Base-by-base conservation (phyloP, 441 rosid genomes). In the Geranium incanum region DNA sequence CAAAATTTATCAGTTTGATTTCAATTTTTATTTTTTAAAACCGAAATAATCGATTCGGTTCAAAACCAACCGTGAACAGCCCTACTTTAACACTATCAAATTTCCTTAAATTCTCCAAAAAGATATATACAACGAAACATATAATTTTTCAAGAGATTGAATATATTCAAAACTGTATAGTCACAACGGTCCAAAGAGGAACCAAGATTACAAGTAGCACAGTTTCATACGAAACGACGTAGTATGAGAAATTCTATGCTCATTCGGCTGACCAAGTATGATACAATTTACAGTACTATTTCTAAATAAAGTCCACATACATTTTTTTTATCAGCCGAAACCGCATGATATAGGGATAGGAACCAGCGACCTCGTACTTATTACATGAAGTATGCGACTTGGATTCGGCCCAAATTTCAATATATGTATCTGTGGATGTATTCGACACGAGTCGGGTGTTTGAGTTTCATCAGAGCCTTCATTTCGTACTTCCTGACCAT, bases 401-500 rank as follows among this genome's bases (percentile, higher is more conserved):
- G 8, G 70, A 45, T 52, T 37, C 33, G 33, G 33, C 33, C 33
- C 33, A 39, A 4, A 60, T 45, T 75, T 92, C 80, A 91, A 75
- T 82, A 83, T 3, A 88, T 73, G 55, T 87, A 86, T 13, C 79
- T 88, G 65, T 91, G 89, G 11, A 93, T 91, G 76, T 93, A 88
- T 80, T 91, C 92, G 67, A 87, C 87, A 59, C 98, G 76, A 5
- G 97, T 85, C 11, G 93, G 97, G 77, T 91, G 97, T 81, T 89
- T 93, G 73, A 93, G 98, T 84, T 93, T 93, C 98, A 93, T 85
- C 70, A 93, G 81, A 0, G 91, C 98, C 84, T 91, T 93, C 33
- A 89, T 89, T 79, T 93, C 97, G 74, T 93, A 89, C 79, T 93
- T 93, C 75, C 98, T 79, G 21, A 93, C 97, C 98, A 91, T 93